Evolutionary conservation across 31 red algal genomes (phyloP), one percentile per base, ranked within the genome.

Genomic region (Asparagopsis taxiformis): DNA sequence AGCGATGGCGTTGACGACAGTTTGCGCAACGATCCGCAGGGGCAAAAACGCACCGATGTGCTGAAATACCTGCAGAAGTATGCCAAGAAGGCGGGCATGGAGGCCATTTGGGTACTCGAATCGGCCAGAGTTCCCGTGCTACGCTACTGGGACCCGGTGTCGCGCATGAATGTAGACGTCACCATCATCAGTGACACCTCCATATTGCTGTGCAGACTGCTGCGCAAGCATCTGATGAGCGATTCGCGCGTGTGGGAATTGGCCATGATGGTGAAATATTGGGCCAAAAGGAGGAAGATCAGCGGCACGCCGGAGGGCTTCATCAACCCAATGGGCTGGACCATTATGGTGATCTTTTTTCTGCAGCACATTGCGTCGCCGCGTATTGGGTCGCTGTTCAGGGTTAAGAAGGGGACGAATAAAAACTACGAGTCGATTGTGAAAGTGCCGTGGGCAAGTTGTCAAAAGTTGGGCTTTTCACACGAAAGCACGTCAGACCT

Each of bases 301-400:
- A 59, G 43, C n/a, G 81, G 81, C 6, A 8, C 34, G 28, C 51
- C 41, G 9, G 43, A 75, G 28, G 81, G 81, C 4, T 72, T 62
- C 61, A 85, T 85, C 26, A 85, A 85, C 37, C 41, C 81, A 1
- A 75, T 75, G 61, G 81, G 81, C 6, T 85, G 81, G 81, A 30
- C 59, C 11, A 68, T 75, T 20, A 85, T 85, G 81, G 81, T 85
- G 22, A 85, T 85, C 25, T 85, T 75, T 35, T 85, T 85, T 46
- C 17, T 67, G 51, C 81, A 85, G 61, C 81, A 85, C 55, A 34
- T 85, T 1, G 61, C 19, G 15, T 39, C 25, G 0, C 70, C 81
- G 21, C 59, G 36, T n/a, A 61, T 85, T 31, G 68, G 28, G 7
- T 44, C 20, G 6, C 38, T 80, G 62, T 80, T 24, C 44, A 62